phyloP scores from a whole-genome alignment of 192 early-diverging fungal species.

The Coemansia sp. region DNA sequence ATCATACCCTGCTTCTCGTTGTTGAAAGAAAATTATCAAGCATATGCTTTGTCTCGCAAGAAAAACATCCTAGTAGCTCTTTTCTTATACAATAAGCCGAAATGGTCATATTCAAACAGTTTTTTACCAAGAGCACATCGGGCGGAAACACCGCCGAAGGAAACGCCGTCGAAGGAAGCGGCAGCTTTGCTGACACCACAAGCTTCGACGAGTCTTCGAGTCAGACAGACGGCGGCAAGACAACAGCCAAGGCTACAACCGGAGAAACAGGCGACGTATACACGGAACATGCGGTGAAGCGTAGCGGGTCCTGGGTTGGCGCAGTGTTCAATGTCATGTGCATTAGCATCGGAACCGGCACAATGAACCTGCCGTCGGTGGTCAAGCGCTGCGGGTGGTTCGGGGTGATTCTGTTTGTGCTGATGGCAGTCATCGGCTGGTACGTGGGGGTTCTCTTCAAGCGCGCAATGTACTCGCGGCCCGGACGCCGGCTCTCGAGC shows the following conservation, averaged over 20 bases:
- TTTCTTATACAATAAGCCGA: not conserved
- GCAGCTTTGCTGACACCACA: not conserved
- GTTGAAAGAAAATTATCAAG: too few relatives aligned
- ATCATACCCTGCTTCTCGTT: too few relatives aligned
- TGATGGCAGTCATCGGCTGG: constrained; percentile 69
- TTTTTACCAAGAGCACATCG: not conserved
- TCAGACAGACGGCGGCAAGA: constrained; percentile 3
- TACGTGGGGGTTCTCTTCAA: constrained; percentile 76
- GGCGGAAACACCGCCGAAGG: not conserved
- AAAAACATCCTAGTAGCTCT: too few relatives aligned
- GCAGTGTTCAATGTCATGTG: constrained; percentile 70
- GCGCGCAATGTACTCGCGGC: constrained; percentile 69
- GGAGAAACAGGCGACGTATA: constrained; percentile 10
- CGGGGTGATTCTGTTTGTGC: constrained; percentile 64
- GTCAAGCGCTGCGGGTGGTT: constrained; percentile 78
- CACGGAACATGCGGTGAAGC: constrained; percentile 39
- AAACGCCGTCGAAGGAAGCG: not conserved
- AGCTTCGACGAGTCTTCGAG: constrained; percentile 9
- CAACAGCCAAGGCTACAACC: not conserved
- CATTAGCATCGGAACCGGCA: constrained; percentile 77
- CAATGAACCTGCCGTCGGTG: constrained; percentile 77
- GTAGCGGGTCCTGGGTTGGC: constrained; percentile 57
- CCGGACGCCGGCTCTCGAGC: constrained; percentile 59
- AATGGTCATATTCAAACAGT: not conserved
- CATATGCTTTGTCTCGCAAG: not conserved